Base-by-base conservation (phyloP, 345 rosid species). In the Zanthoxylum bungeanum region DNA sequence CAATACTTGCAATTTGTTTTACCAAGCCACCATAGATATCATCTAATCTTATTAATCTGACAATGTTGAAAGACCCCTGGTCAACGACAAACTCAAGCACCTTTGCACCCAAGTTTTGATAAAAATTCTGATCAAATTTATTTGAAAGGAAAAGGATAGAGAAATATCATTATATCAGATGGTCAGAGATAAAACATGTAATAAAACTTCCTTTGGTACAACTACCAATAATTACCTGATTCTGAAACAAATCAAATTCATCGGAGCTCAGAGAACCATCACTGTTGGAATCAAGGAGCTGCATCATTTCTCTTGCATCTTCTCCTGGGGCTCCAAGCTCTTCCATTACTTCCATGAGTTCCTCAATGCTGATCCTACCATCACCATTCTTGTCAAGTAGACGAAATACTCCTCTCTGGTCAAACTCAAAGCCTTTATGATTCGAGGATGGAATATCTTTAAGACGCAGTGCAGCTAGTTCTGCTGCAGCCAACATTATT, bases 291-390 rank as follows among this genome's bases (percentile, higher is more conserved):
- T 94, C 98, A 46, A 94, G 97, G 71, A 90, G 93, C 76, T 81
- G 88, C 97, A 94, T 92, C 98, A 94, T 94, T 85, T 92, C 90
- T 55, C 70, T 76, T 27, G 98, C 98, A 60, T 94, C 97, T 76
- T 94, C 93, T 40, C 87, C 97, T 5, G 97, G 90, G 39, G 97
- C 97, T 50, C 97, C 98, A 21, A 94, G 92, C 88, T 94, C 97
- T 79, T 94, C 97, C 95, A 92, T 94, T 69, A 94, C 92, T 83
- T 92, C 97, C 87, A 82, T 89, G 19, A 94, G 87, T 61, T 94
- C 98, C 75, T 92, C 97, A 40, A 92, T 89, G 80, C 97, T 94
- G 71, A 94, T 94, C 82, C 90, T 85, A n/a, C 97, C 98, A 49
- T 94, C 97, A 1, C 93, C 95, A 30, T 94, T 90, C 85, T 89